Evolutionary conservation across 176 grass and related monocot species (phyloP), one percentile per base, ranked within the genome.

Genomic region (Thalia dealbata): DNA sequence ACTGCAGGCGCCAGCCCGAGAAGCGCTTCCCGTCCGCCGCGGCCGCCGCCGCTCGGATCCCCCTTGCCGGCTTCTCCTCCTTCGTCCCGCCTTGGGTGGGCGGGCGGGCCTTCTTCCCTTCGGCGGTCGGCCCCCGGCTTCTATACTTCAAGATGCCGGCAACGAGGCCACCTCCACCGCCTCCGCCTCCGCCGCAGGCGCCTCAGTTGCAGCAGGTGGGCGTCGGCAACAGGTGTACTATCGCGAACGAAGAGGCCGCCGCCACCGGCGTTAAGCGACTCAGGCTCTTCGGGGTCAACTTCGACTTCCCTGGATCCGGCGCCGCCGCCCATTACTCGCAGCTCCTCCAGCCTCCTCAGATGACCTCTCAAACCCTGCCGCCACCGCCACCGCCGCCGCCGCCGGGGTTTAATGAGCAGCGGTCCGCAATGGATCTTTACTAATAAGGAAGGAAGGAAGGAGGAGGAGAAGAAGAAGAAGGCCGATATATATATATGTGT

Each of bases 1-100:
- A 71, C 43, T 71, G 69, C 44, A 48, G 22, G 22, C 69, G 24
- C 12, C 69, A 26, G 30, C 64, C 64, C 7, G 64, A 67, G 64
- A 41, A 14, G 63, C 26, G 63, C 27, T 29, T 0, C 63, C 63
- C 15, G 6, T 38, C 32, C 32, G 32, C 32, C 32, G 32, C n/a
- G n/a, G n/a, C 32, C 32, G 27, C 27, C 29, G 24, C 59, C 59
- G 59, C 59, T 6, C 28, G 6, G 27, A 15, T 66, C 27, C 63
- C 63, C 14, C 14, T 66, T 28, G 28, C 63, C 6, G 27, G 29
- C 14, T 66, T 66, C 27, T 28, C 26, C 63, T 18, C 2, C 25
- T 32, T 12, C 15, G 10, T 15, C 6, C 26, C 26, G 15, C 63
- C 63, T 7, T 66, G 63, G 63, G 32, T 38, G 32, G 27, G 63